A percentile compares a stretch with the other conserved stretches of the same genome.
Evolutionary conservation across 495 filamentous ascomycete species (phyloP).

Genomic region (Amorphotheca resinae): DNA sequence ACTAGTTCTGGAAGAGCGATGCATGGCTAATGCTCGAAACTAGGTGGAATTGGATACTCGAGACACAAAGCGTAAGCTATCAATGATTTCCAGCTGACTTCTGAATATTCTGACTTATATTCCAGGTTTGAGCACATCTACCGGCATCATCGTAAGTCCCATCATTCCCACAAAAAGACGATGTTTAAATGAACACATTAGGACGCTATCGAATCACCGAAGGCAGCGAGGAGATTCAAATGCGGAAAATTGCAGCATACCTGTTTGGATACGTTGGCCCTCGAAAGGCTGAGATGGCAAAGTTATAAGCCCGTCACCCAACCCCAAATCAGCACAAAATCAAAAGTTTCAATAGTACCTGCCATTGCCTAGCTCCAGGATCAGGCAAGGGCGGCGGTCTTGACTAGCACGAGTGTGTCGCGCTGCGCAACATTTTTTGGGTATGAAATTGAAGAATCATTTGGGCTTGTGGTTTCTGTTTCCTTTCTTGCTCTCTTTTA

Average conservation of each 20-base stretch:
- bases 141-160: conserved; percentile 30
- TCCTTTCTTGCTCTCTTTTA: too few relatives aligned
- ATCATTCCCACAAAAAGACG: neutral
- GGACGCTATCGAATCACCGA: conserved; percentile 37
- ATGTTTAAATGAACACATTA: neutral
- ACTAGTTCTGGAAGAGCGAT: too few relatives aligned
- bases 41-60: conserved; percentile 16
- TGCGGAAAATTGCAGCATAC: conserved; percentile 34
- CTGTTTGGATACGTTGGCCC: conserved; percentile 29
- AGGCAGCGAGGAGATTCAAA: conserved; percentile 38
- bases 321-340: too few relatives aligned
- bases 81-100: neutral
- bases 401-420: too few relatives aligned
- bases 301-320: too few relatives aligned
- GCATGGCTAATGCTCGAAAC: too few relatives aligned
- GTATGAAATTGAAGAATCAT: too few relatives aligned
- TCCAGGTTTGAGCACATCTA: conserved; percentile 37
- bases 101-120: neutral
- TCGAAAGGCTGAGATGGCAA: conserved; percentile 13
- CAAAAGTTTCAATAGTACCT: too few relatives aligned
- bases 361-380: too few relatives aligned
- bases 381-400: too few relatives aligned
- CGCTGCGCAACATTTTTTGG: too few relatives aligned
- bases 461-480: too few relatives aligned
- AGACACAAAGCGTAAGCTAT: conserved; percentile 13